Evolutionary conservation across 2,329 filamentous ascomycete species (phyloP), one percentile per base, ranked within the genome.

Genomic region (Macroventuria anomochaeta): DNA sequence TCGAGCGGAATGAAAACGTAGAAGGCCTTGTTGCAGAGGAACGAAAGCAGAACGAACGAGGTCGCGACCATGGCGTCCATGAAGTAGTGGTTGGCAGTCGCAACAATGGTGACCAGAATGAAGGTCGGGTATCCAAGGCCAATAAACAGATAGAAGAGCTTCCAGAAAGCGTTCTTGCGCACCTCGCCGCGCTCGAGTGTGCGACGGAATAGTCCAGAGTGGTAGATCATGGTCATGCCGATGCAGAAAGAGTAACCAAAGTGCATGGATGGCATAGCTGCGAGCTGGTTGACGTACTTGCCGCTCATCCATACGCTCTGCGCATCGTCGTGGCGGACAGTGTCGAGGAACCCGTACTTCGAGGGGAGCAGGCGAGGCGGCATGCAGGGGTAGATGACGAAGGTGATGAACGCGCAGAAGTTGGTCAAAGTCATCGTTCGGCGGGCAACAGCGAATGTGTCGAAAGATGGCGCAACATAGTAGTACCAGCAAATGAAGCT

Each of bases 401-500:
- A 82, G 37, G 80, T 79, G 43, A 76, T 67, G 65, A 83, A 83
- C 40, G 81, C 79, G 59, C 80, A 70, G 63, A 84, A 79, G 67
- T 84, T 83, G 54, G 80, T 81, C 18, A 83, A 72, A 5, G 76
- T 79, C 67, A 80, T 74, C 28, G 77, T 79, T 12, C 77, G 76
- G 50, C 77, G 77, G 38, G 72, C 76, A 31, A 71, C 63, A 33
- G 77, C 72, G 57, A 79, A 80, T 17, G 75, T 76, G 25, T 74
- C 65, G 65, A 80, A 77, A 1, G 75, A 80, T 3, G 81, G 80
- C 3, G 84, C 83, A 34, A 81, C 79, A 67, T 83, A 83, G 71
- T 86, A 87, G 70, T 85, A 87, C 80, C 83, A 87, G 36, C 81
- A 84, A 46, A 87, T 82, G 68, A 86, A 87, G 49, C 83, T 85